Conservation (phyloP, 2,329 filamentous ascomycete genomes). For the Penicillium oxalicum region DNA sequence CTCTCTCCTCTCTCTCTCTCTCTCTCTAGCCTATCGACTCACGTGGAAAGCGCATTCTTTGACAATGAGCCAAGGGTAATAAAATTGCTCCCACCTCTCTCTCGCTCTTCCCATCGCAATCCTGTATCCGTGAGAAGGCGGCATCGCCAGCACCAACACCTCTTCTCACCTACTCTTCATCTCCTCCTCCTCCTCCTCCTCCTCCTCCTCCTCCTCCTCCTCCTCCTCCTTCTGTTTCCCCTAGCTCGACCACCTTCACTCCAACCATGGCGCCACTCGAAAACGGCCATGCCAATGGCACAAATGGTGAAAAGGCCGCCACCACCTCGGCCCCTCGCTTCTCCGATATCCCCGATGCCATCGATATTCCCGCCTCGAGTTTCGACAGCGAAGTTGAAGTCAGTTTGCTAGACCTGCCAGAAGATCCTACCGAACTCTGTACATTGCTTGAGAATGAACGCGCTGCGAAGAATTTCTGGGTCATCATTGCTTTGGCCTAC, state of each 20-base stretch:
- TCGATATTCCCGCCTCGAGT: conserved; percentile 59
- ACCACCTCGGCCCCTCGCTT: conserved; percentile 46
- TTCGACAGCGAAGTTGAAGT: conserved; percentile 75
- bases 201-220: conserved; percentile 3
- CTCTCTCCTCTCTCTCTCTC: conserved; percentile 1
- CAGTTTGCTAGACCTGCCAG: conserved; percentile 80
- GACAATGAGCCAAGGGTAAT: conserved; percentile 28
- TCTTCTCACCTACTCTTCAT: not conserved
- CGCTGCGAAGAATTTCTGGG: conserved; percentile 89
- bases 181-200: conserved; percentile 2
- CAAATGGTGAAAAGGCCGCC: conserved; percentile 42
- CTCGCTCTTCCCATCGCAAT: conserved; percentile 17
- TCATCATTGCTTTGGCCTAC: conserved; percentile 94
- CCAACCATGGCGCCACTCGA: conserved; percentile 46
- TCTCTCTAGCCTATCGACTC: not conserved
- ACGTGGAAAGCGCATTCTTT: conserved; percentile 10
- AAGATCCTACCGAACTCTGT: conserved; percentile 92
- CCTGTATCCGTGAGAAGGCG: conserved; percentile 6
- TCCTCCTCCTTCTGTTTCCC: not conserved
- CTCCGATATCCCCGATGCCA: conserved; percentile 56
- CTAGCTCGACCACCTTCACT: conserved; percentile 6
- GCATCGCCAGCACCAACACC: not conserved
- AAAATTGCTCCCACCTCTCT: conserved; percentile 4
- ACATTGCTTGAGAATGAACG: conserved; percentile 91
- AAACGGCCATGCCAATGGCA: conserved; percentile 49